phyloP scores from a whole-genome alignment of 192 early-diverging fungal genomes.

The Coemansia reversa region DNA sequence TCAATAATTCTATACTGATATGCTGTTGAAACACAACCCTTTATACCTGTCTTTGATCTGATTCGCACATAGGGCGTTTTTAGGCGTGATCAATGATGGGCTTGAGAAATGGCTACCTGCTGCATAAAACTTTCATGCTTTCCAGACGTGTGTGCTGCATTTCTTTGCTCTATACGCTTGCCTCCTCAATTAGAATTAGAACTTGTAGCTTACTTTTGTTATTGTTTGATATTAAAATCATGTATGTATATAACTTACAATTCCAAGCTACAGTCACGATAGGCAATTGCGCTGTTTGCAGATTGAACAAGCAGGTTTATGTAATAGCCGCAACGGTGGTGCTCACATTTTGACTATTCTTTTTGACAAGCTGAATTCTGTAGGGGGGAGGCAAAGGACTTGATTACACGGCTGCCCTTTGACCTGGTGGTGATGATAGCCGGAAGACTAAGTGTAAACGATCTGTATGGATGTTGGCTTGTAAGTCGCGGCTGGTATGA shows the following conservation, averaged over 20 bases:
- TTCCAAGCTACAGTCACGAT: neutral
- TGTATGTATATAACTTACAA: neutral
- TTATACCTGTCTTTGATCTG: too few relatives aligned
- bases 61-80: too few relatives aligned
- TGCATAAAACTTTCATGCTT: neutral
- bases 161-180: neutral
- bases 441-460: slow-evolving; percentile 13
- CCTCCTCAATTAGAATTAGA: neutral
- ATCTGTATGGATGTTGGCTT: slow-evolving; percentile 38
- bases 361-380: slow-evolving; percentile 3
- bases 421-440: slow-evolving; percentile 39
- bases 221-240: neutral
- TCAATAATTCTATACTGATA: too few relatives aligned
- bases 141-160: neutral
- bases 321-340: neutral
- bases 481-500: slow-evolving; percentile 32
- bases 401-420: slow-evolving; percentile 43
- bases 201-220: neutral
- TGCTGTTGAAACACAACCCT: too few relatives aligned
- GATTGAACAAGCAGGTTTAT: neutral
- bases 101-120: too few relatives aligned
- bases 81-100: too few relatives aligned
- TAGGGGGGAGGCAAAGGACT: slow-evolving; percentile 15
- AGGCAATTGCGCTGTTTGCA: neutral
- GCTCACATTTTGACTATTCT: neutral